These are phyloP conservation scores for Oldenlandia corymbosa DNA, from an alignment of 257 asterid species.

Conservation along the genomic window DNA sequence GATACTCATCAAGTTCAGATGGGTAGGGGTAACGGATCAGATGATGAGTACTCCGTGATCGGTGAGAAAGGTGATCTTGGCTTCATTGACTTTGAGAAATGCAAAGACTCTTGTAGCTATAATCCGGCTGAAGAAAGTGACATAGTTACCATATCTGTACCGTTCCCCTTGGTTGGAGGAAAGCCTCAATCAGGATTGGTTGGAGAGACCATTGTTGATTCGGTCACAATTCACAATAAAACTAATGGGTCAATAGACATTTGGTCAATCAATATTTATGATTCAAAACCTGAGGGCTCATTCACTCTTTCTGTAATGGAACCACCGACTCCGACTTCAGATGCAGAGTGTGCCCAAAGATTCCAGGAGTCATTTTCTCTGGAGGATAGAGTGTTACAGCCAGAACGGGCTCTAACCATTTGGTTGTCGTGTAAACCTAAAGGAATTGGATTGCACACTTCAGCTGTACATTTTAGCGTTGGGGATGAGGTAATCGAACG, in stretches of 20 bases:
- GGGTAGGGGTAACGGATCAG: slow-evolving; percentile 50
- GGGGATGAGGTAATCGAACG: slow-evolving; percentile 79
- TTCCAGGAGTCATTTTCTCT: slow-evolving; percentile 54
- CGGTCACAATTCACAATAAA: slow-evolving; percentile 52
- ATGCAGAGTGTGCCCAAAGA: slow-evolving; percentile 37
- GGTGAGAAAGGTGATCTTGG: slow-evolving; percentile 86
- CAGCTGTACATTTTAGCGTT: slow-evolving; percentile 71
- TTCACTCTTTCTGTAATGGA: slow-evolving; percentile 70
- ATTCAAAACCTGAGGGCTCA: slow-evolving; percentile 72
- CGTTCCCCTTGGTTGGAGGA: slow-evolving; percentile 54
- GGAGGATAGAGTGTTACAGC: slow-evolving; percentile 58
- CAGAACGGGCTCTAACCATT: slow-evolving; percentile 41
- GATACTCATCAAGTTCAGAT: slow-evolving; percentile 22
- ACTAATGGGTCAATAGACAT: slow-evolving; percentile 48
- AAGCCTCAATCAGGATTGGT: slow-evolving; percentile 66
- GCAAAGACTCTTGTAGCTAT: slow-evolving; percentile 48
- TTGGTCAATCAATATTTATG: slow-evolving; percentile 74
- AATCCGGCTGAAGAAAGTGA: slow-evolving; percentile 66
- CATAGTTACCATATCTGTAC: slow-evolving; percentile 52
- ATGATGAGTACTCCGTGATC: slow-evolving; percentile 69
- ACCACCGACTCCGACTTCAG: slow-evolving; percentile 68
- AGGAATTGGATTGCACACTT: slow-evolving; percentile 66
- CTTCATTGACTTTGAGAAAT: slow-evolving; percentile 57
- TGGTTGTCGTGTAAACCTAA: slow-evolving; percentile 96
- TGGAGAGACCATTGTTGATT: slow-evolving; percentile 54